Percentiles rank a stretch among this genome's conserved stretches.
These are phyloP conservation scores for Vicia sativa DNA, from an alignment of 306 rosid genomes.

Conservation along the genomic window DNA sequence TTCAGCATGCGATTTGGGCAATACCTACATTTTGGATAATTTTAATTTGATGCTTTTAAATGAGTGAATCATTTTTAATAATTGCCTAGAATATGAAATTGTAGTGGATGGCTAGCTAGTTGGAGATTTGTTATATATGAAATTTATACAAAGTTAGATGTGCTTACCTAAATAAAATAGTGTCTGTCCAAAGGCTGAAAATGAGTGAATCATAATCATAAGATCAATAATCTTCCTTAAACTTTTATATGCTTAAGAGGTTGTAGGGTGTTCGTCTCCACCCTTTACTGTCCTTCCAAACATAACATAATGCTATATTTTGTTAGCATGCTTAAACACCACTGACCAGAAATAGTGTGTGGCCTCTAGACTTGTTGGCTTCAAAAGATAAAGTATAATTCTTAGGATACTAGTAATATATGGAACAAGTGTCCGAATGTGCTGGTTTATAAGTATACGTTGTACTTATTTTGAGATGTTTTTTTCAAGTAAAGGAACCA, in stretches of 20 bases:
- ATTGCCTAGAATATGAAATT: neutral
- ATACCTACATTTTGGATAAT: neutral
- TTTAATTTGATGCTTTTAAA: slow-evolving; percentile 26
- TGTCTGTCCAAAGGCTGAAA: neutral
- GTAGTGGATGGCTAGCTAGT: neutral
- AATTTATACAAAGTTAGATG: neutral
- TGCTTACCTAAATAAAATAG: neutral
- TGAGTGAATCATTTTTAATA: slow-evolving; percentile 14
- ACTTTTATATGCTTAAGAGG: neutral
- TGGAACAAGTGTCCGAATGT: too few species aligned
- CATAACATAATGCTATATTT: neutral
- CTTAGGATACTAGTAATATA: too few species aligned
- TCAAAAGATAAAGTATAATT: too few species aligned
- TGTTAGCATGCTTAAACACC: too few species aligned
- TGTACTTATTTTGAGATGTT: too few species aligned
- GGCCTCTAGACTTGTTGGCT: too few species aligned
- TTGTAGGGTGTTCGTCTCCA: neutral
- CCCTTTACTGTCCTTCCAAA: neutral
- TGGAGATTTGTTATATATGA: neutral
- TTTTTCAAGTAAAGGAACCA: too few species aligned
- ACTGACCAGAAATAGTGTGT: too few species aligned
- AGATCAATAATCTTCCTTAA: neutral
- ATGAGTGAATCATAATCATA: neutral
- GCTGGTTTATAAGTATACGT: too few species aligned
- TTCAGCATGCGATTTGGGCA: neutral